Percentiles rank a stretch among this genome's conserved stretches.
phyloP scores from a whole-genome alignment of 129 eudicot species.

The Ambrosia artemisiifolia region DNA sequence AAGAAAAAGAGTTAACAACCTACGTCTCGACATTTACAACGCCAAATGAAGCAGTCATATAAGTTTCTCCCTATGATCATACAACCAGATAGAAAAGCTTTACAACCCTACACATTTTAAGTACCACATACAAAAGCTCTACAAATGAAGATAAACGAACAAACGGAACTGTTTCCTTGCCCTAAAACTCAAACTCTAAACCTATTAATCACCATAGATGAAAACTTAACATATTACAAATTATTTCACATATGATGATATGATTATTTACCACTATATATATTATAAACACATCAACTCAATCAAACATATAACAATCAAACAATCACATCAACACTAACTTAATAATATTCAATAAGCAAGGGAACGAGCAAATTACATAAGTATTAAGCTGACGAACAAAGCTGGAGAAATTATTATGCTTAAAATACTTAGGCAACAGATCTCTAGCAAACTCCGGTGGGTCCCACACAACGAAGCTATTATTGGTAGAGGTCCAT shows the following conservation, averaged over 20 bases:
- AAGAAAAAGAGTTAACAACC: background rate
- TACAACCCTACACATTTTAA: too few relatives aligned
- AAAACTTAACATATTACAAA: background rate
- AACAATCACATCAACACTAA: background rate
- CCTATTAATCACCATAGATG: conserved; percentile 1
- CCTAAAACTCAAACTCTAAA: conserved; percentile 6
- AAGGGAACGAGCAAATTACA: conserved; percentile 35
- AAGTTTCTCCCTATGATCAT: too few relatives aligned
- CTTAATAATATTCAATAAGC: background rate
- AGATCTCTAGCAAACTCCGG: conserved; percentile 73
- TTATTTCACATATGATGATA: background rate
- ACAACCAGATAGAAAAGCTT: too few relatives aligned
- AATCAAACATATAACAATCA: conserved; percentile 7
- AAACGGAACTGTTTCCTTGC: background rate
- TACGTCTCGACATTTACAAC: background rate
- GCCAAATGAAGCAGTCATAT: background rate
- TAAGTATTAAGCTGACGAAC: conserved; percentile 91
- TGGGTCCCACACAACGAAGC: conserved; percentile 86
- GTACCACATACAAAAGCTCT: too few relatives aligned
- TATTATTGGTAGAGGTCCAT: conserved; percentile 74
- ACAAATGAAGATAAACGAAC: background rate
- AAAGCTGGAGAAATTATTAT: conserved; percentile 82
- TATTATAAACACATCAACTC: background rate
- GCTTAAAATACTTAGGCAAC: conserved; percentile 84
- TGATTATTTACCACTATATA: background rate